Conservation (phyloP, 257 asterid species). For the Forsythia viridissima region DNA sequence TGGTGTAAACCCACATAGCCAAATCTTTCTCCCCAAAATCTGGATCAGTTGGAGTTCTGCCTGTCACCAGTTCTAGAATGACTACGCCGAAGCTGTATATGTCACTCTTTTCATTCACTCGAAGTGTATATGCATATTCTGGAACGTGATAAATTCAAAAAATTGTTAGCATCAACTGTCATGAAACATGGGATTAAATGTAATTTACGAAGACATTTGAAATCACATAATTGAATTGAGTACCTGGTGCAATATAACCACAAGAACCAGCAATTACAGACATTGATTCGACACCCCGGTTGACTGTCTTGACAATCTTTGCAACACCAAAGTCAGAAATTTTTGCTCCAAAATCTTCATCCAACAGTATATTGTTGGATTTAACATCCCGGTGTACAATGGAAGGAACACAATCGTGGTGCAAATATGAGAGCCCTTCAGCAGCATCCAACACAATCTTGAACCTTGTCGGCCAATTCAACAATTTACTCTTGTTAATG, state of each 20-base stretch:
- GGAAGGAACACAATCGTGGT: constrained; percentile 82
- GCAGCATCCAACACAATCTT: constrained; percentile 75
- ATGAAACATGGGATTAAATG: background rate
- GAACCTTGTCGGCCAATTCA: constrained; percentile 73
- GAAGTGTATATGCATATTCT: constrained; percentile 82
- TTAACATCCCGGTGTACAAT: constrained; percentile 90
- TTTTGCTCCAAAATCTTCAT: constrained; percentile 62
- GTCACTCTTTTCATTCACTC: constrained; percentile 79
- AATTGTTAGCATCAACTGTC: constrained; percentile 8
- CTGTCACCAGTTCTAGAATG: constrained; percentile 69
- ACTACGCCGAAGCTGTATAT: constrained; percentile 80
- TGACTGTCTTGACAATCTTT: constrained; percentile 38
- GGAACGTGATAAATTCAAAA: constrained; percentile 20
- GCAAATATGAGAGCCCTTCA: constrained; percentile 84
- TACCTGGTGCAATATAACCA: constrained; percentile 97
- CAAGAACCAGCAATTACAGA: constrained; percentile 79
- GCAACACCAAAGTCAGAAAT: constrained; percentile 92
- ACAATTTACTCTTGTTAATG: constrained; percentile 34
- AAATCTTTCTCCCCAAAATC: constrained; percentile 57
- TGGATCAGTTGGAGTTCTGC: constrained; percentile 46
- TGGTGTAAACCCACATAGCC: constrained; percentile 48
- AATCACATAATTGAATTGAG: background rate
- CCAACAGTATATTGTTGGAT: constrained; percentile 70
- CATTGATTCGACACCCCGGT: constrained; percentile 55
- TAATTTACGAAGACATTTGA: background rate